These are phyloP conservation scores for Phyllosticta citrichinensis DNA, from an alignment of 2,329 filamentous ascomycete species.

Conservation along the genomic window DNA sequence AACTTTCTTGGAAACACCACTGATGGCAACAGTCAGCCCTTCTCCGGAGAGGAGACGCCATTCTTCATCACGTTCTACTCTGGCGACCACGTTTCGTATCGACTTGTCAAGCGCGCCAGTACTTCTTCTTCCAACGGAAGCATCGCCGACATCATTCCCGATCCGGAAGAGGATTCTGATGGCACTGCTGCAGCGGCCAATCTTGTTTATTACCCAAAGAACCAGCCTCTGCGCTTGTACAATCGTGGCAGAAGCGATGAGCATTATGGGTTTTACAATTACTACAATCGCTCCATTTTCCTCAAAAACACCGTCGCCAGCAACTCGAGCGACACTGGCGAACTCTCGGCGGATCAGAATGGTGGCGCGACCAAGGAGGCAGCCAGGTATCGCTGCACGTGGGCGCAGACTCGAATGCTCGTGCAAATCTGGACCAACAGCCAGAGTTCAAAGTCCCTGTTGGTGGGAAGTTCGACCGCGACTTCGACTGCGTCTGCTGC, in stretches of 20 bases:
- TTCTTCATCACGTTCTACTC: constrained; percentile 72
- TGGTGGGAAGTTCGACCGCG: constrained; percentile 14
- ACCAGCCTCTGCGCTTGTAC: constrained; percentile 74
- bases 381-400: constrained; percentile 45
- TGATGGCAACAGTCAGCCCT: constrained; percentile 59
- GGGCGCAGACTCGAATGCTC: constrained; percentile 50
- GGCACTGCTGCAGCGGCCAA: constrained; percentile 63
- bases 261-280: constrained; percentile 89
- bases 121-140: constrained; percentile 22
- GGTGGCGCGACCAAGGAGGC: constrained; percentile 40
- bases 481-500: constrained; percentile 19
- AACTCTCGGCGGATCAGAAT: constrained; percentile 35
- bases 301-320: constrained; percentile 51
- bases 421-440: constrained; percentile 53
- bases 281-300: constrained; percentile 83
- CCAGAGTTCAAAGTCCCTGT: constrained; percentile 26
- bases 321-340: constrained; percentile 28
- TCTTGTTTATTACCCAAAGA: constrained; percentile 57
- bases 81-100: constrained; percentile 19
- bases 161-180: constrained; percentile 53
- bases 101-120: constrained; percentile 26
- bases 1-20: constrained; percentile 78
- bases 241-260: constrained; percentile 72
- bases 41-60: constrained; percentile 76
- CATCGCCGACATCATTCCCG: constrained; percentile 48